Evolutionary conservation across 768 basidiomycete genomes (phyloP), one percentile per base, ranked within the genome.

Genomic region (Lentinula guzmanii): DNA sequence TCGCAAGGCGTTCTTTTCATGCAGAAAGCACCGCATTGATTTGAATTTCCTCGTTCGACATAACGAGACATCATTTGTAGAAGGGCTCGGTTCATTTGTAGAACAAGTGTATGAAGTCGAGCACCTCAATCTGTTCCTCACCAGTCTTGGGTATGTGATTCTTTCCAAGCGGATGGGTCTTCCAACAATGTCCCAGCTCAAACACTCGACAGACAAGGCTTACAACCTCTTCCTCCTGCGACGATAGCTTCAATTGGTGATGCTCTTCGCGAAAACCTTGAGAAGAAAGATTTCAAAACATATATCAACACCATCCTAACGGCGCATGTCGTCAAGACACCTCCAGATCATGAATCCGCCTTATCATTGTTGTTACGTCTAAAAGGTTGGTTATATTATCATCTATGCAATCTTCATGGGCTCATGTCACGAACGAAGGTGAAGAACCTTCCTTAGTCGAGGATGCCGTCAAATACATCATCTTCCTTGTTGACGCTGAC

Each of bases 401-500:
- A 41, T 58, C 31, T 60, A 28, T 64, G n/a, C 61, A 28, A 62
- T 50, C 57, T 37, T 34, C 18, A 28, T 52, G 60, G 43, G 79
- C 77, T 54, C 31, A 39, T 50, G 7, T 48, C n/a, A 45, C 5
- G 46, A 48, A 33, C 43, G 35, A 61, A 88, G 70, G 82, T 33
- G 75, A 78, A 8, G 81, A 92, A 64, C 85, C 90, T 0, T 80
- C 85, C 31, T 72, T 94, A 2, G 92, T 97, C 13, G 95, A 99
- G 69, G 95, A 98, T 62, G 97, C 97, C 5, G 91, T 98, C 68
- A 98, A 95, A 70, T 99, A 98, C 69, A 89, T 98, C 71, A 98
- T 98, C 71, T 99, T 98, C 80, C 83, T 99, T 35, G 93, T 94
- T 18, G 93, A 98, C 66, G 94, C 94, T 0, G 86, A 98, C 67